Evolutionary conservation across 192 early-diverging fungal genomes (phyloP).

Genomic region (Linderina pennispora): DNA sequence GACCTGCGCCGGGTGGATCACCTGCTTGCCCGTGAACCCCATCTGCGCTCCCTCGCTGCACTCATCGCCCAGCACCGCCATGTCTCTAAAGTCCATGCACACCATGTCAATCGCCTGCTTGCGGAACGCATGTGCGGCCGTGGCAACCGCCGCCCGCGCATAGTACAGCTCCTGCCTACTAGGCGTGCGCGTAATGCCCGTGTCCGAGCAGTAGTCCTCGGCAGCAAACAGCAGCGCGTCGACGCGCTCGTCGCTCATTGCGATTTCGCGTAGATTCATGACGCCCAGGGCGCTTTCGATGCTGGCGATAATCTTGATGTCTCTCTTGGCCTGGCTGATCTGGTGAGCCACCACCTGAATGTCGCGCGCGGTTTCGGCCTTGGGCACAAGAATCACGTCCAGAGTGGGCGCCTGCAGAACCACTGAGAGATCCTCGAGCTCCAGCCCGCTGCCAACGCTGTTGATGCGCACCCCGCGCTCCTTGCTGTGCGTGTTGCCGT

Average conservation of each 20-base stretch:
- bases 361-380: slow-evolving; percentile 74
- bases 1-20: slow-evolving; percentile 87
- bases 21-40: slow-evolving; percentile 96
- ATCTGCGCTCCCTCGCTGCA: slow-evolving; percentile 78
- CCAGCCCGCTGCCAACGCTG: slow-evolving; percentile 67
- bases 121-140: slow-evolving; percentile 74
- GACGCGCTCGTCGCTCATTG: slow-evolving; percentile 60
- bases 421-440: slow-evolving; percentile 72
- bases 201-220: slow-evolving; percentile 94
- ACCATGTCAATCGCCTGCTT: slow-evolving; percentile 94
- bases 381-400: slow-evolving; percentile 80
- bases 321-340: slow-evolving; percentile 60
- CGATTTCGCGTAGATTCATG: slow-evolving; percentile 84
- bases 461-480: slow-evolving; percentile 93
- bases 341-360: slow-evolving; percentile 66
- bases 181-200: slow-evolving; percentile 71
- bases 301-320: slow-evolving; percentile 77
- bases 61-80: slow-evolving; percentile 66
- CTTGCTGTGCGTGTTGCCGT: slow-evolving; percentile 16
- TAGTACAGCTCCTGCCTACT: slow-evolving; percentile 69
- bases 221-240: slow-evolving; percentile 86
- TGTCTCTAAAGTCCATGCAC: slow-evolving; percentile 80
- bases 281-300: slow-evolving; percentile 86
- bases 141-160: slow-evolving; percentile 72
- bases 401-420: slow-evolving; percentile 60